Evolutionary conservation across 2,329 filamentous ascomycete species (phyloP).

Genomic region (Purpureocillium lavendulum): DNA sequence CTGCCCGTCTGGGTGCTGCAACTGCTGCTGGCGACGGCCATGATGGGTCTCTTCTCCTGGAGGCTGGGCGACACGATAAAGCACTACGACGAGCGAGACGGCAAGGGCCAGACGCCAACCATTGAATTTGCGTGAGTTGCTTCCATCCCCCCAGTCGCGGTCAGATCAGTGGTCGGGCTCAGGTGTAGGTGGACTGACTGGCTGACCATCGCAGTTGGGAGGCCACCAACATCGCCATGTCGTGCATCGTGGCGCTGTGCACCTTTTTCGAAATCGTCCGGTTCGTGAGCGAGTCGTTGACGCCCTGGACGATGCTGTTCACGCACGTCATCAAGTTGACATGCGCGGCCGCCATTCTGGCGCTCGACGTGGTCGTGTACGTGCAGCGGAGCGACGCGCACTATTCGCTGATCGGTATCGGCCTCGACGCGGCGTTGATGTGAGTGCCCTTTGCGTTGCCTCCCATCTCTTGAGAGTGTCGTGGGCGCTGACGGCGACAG

Average conservation of each 20-base stretch:
- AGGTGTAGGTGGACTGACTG: too few relatives aligned
- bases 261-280: constrained; percentile 38
- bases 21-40: constrained; percentile 31
- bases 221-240: constrained; percentile 40
- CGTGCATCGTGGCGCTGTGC: constrained; percentile 35
- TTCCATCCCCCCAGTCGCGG: not conserved
- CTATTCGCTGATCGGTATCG: constrained; percentile 41
- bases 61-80: constrained; percentile 39
- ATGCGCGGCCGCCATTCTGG: constrained; percentile 36
- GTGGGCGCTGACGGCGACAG: constrained; percentile 18
- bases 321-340: constrained; percentile 41
- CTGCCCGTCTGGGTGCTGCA: constrained; percentile 43
- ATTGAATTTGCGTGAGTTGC: constrained; percentile 43
- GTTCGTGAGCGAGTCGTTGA: constrained; percentile 40
- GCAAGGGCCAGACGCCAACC: constrained; percentile 28
- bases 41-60: constrained; percentile 46
- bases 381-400: constrained; percentile 31
- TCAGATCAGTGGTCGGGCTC: too few relatives aligned
- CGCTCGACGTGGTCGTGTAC: constrained; percentile 44
- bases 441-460: constrained; percentile 21
- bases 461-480: too few relatives aligned
- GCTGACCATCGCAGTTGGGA: constrained; percentile 38
- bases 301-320: constrained; percentile 45
- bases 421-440: constrained; percentile 39
- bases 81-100: constrained; percentile 30